Base-by-base conservation (phyloP, 148 eudicot genomes). In the Diospyros lotus region DNA sequence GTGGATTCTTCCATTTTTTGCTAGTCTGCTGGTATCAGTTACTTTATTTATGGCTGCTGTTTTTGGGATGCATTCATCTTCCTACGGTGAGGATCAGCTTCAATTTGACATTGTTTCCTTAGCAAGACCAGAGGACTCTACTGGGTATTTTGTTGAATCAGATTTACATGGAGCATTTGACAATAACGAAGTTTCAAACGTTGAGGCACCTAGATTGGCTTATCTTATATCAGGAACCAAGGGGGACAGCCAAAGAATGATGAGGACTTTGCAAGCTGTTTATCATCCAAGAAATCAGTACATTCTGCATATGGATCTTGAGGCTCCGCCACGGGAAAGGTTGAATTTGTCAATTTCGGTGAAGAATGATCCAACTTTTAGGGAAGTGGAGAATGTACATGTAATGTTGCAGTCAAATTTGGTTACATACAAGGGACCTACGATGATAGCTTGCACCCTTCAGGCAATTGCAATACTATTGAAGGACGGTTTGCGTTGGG, bases 261-360 rank as follows among this genome's bases (percentile, higher is more conserved):
- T 90, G 93, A 92, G 98, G 75, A 91, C 91, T 1, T 84, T 94
- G 90, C 93, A 90, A 81, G 96, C 99, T 15, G 93, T 92, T 13
- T 95, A 95, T 82, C 99, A 95, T 87, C 99, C 99, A 0, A 87
- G 99, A 73, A 95, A 92, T 79, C 97, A 93, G 82, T 95, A 95
- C 81, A 62, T 95, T 74, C 75, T 95, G 68, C 99, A 95, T 79
- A 82, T 95, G 89, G 99, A 95, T 85, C 91, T 95, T 41, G 99
- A 95, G 84, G 96, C 99, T 79, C 94, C 99, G n/a, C 92, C 97
- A 0, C 83, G 83, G 54, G 99, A 95, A 75, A 87, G 99, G 77
- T 71, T 95, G 74, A 84, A 95, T 73, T 86, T 95, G 84, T 84
- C 93, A 5, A 79, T 86, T 85, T 88, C 91, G 5, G 90, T 93